A percentile compares a stretch with the other conserved stretches of the same genome.
Conservation (phyloP, 1,139 yeast species). For the Blastobotrys serpentis region DNA sequence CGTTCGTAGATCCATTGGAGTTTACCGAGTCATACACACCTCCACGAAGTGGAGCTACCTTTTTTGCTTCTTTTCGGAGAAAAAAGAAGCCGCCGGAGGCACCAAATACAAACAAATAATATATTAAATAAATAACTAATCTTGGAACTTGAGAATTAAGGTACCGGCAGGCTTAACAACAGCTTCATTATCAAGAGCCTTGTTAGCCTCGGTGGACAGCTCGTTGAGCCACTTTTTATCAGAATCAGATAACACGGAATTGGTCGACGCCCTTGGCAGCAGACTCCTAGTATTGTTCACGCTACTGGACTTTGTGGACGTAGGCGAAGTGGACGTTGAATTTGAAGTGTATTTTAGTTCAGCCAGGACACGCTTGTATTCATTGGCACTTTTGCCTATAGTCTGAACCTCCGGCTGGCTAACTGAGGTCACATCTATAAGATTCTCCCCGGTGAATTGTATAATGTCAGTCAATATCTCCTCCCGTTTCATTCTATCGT, state of each 20-base stretch:
- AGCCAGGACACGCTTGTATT: constrained; percentile 23
- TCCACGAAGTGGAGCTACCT: no score
- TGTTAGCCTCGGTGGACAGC: constrained; percentile 22
- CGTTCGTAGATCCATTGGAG: no score
- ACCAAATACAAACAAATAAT: no score
- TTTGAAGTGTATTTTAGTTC: constrained; percentile 17
- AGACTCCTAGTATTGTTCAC: constrained; percentile 4
- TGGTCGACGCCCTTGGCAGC: constrained; percentile 16
- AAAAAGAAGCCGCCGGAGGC: neutral
- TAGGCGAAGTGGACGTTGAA: neutral
- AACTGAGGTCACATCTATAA: constrained; percentile 30
- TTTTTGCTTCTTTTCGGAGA: neutral
- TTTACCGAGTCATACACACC: no score
- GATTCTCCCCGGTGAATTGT: constrained; percentile 28
- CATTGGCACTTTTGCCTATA: constrained; percentile 25
- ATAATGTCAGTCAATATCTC: constrained; percentile 27
- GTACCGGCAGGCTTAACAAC: constrained; percentile 26
- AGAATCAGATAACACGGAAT: constrained; percentile 17
- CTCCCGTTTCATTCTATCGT: constrained; percentile 25
- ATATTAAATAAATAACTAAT: constrained; percentile 10
- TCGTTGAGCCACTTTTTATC: constrained; percentile 28
- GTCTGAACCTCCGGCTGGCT: constrained; percentile 28
- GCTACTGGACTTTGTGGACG: constrained; percentile 2
- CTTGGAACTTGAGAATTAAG: constrained; percentile 22
- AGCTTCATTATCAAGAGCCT: constrained; percentile 27